These are phyloP conservation scores for Voacanga thouarsii DNA, from an alignment of 257 asterid species.

Conservation along the genomic window DNA sequence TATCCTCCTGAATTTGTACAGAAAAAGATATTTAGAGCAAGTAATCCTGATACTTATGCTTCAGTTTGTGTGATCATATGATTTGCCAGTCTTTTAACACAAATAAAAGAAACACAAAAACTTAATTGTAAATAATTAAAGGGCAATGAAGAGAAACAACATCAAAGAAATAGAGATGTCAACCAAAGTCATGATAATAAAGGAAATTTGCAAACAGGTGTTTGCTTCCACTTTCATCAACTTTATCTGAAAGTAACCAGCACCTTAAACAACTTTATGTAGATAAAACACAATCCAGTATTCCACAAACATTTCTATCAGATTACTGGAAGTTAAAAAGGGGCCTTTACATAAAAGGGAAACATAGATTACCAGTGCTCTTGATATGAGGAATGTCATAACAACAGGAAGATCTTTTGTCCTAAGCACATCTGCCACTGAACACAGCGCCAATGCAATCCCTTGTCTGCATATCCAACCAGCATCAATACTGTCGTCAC, in stretches of 20 bases:
- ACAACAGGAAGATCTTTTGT: conserved; percentile 98
- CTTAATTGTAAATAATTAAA: neutral
- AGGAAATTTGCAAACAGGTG: neutral
- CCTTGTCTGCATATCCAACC: conserved; percentile 99
- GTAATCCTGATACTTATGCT: neutral
- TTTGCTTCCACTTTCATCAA: neutral
- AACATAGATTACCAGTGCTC: conserved; percentile 76
- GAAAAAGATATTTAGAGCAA: neutral
- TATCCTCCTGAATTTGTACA: neutral
- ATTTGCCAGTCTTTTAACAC: neutral
- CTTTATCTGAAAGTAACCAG: neutral
- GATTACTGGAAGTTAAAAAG: neutral
- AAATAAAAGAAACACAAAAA: neutral
- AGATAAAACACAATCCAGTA: neutral
- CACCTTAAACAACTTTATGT: neutral
- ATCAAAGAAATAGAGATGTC: neutral
- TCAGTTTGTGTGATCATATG: neutral
- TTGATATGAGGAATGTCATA: conserved; percentile 90
- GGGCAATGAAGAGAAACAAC: neutral
- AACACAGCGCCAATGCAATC: conserved; percentile 74
- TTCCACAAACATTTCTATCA: neutral
- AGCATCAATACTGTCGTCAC: conserved; percentile 53
- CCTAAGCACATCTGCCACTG: conserved; percentile 89
- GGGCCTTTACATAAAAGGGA: neutral
- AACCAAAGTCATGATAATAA: neutral